Conservation (phyloP, 306 rosid species). For the Vigna nakashimae region DNA sequence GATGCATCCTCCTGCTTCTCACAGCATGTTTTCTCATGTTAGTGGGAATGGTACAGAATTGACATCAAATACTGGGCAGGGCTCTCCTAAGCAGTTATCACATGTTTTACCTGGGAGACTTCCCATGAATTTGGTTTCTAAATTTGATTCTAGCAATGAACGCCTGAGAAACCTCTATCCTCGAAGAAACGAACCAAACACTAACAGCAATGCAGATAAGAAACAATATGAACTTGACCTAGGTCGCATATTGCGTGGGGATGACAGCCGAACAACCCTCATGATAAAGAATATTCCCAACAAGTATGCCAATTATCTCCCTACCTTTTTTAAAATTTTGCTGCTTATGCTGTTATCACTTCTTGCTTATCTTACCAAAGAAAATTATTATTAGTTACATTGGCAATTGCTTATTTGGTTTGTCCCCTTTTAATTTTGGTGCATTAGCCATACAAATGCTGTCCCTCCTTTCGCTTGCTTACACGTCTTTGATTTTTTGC, state of each 20-base stretch:
- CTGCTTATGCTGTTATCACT: constrained; percentile 34
- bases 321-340: constrained; percentile 17
- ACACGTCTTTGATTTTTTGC: constrained; percentile 25
- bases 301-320: constrained; percentile 61
- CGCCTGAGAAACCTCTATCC: constrained; percentile 75
- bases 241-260: constrained; percentile 70
- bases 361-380: constrained; percentile 27
- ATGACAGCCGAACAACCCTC: constrained; percentile 79
- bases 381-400: constrained; percentile 19
- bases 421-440: constrained; percentile 7
- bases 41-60: constrained; percentile 68
- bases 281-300: constrained; percentile 92
- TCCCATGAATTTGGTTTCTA: constrained; percentile 65
- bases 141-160: constrained; percentile 72
- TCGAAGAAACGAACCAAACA: constrained; percentile 73
- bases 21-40: constrained; percentile 68
- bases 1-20: constrained; percentile 67
- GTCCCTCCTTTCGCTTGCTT: constrained; percentile 26
- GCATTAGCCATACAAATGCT: constrained; percentile 20
- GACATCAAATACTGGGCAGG: constrained; percentile 57
- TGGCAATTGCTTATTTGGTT: constrained; percentile 25
- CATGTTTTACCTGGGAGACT: constrained; percentile 75
- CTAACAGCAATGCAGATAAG: constrained; percentile 68
- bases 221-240: constrained; percentile 81
- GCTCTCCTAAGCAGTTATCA: constrained; percentile 67